Evolutionary conservation across 495 filamentous ascomycete genomes (phyloP), one percentile per base, ranked within the genome.

Genomic region (Podospora tetraspora): DNA sequence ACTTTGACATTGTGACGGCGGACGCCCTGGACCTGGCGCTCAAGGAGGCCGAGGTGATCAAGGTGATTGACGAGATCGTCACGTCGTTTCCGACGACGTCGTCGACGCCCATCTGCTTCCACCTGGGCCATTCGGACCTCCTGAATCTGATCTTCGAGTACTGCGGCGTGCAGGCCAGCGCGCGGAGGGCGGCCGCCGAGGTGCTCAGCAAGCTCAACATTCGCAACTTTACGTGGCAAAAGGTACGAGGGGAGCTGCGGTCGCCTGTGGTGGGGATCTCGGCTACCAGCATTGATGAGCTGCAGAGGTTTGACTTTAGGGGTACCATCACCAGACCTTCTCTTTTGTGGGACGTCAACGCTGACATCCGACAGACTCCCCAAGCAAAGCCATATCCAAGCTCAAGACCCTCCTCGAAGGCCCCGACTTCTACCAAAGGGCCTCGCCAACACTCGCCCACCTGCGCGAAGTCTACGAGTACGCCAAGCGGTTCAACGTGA

Each of bases 11-110:
- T 70, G 84, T 95, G 19, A 93, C 92, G 0, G 83, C 87, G 63
- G 88, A 93, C 69, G 88, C 88, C 2, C 76, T 91, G 25, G 92
- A 98, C 74, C 81, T 96, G n/a, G 88, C 93, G 0, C 76, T 97
- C 63, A 94, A 95, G 73, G 95, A 99, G 78, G 95, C 95, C 1
- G 95, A 99, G 75, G 90, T 92, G 4, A 88, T 99, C 66, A 98
- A 97, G 75, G 93, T 97, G 8, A 74, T 97, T 59, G 94, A 98
- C 74, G 95, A 99, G 73, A 90, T 97, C 59, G 85, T 96, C 24
- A 85, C 90, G 56, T 87, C 89, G 8, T 94, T 97, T 70, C 94
- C 93, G 8, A 88, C 87, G 57, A 81, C 93, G 32, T 82, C 85
- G 4, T 84, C 87, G 11, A 83, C 82, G 24, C 86, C 86, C 24